Conservation (phyloP, 345 rosid genomes). For the Crucihimalaya himalaica region DNA sequence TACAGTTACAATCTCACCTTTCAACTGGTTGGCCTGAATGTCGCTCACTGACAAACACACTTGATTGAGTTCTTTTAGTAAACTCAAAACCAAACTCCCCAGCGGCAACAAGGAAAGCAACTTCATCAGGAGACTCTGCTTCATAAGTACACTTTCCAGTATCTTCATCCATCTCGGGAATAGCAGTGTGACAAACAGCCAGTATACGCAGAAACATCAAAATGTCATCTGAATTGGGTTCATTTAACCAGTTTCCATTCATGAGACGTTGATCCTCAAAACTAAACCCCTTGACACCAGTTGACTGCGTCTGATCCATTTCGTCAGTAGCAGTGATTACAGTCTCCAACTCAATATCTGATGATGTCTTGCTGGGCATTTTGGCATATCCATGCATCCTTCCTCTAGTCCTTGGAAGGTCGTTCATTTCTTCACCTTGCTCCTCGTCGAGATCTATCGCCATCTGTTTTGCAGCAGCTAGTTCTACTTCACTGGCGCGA, state of each 20-base stretch:
- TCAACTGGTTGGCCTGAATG: constrained; percentile 45
- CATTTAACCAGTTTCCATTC: constrained; percentile 55
- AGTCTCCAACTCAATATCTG: constrained; percentile 81
- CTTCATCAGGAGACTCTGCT: constrained; percentile 92
- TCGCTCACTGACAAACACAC: constrained; percentile 50
- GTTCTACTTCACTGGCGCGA: constrained; percentile 57
- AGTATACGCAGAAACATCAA: constrained; percentile 66
- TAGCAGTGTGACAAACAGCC: constrained; percentile 74
- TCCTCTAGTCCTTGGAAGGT: constrained; percentile 25
- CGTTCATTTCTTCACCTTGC: constrained; percentile 25
- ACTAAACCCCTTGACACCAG: constrained; percentile 60
- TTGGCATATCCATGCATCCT: constrained; percentile 25
- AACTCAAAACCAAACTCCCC: constrained; percentile 74
- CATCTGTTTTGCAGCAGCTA: constrained; percentile 60
- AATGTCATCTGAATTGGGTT: constrained; percentile 45
- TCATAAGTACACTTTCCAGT: constrained; percentile 59
- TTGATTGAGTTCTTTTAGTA: constrained; percentile 62
- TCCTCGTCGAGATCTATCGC: constrained; percentile 47
- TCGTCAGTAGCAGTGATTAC: constrained; percentile 61
- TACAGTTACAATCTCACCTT: constrained; percentile 45
- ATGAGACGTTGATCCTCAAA: constrained; percentile 63
- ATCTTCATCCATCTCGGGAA: constrained; percentile 56
- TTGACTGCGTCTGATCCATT: constrained; percentile 38
- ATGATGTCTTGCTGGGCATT: constrained; percentile 36
- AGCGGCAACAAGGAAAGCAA: constrained; percentile 67